phyloP scores from a whole-genome alignment of 2,329 filamentous ascomycete species.

The Stemphylium vesicarium region DNA sequence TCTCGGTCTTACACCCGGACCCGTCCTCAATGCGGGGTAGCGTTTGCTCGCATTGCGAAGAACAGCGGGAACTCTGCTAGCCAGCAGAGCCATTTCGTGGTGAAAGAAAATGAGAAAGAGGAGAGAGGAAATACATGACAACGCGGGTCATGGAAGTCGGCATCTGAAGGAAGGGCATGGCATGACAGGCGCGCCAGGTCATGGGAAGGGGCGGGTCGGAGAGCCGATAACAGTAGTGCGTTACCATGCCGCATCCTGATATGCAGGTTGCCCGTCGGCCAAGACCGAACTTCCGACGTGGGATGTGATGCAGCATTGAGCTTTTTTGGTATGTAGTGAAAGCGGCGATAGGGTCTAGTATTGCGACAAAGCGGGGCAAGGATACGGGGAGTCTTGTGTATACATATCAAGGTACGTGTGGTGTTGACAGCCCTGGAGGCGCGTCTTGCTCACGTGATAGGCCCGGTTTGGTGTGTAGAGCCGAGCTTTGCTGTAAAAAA shows the following conservation, averaged over 20 bases:
- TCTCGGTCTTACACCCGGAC: slow-evolving; percentile 6
- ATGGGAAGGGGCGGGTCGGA: slow-evolving; percentile 21
- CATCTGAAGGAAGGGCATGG: slow-evolving; percentile 22
- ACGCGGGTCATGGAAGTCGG: slow-evolving; percentile 14
- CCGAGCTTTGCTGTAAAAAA: neutral
- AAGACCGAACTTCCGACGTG: slow-evolving; percentile 1
- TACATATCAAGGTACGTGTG: no score
- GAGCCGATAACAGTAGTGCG: slow-evolving; percentile 29
- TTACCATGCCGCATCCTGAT: slow-evolving; percentile 18
- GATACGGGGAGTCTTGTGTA: no score
- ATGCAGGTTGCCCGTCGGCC: slow-evolving; percentile 20
- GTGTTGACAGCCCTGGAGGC: no score
- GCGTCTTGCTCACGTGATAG: no score
- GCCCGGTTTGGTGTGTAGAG: no score
- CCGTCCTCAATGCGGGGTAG: slow-evolving; percentile 27
- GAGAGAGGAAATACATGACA: slow-evolving; percentile 15
- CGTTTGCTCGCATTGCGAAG: slow-evolving; percentile 29
- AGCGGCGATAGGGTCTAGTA: no score
- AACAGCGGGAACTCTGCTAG: slow-evolving; percentile 15
- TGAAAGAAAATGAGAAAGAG: neutral
- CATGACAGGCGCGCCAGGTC: slow-evolving; percentile 25
- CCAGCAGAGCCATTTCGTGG: slow-evolving; percentile 23
- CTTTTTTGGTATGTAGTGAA: no score
- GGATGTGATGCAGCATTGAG: neutral
- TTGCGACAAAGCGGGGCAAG: no score